Evolutionary conservation across 495 filamentous ascomycete genomes (phyloP), one percentile per base, ranked within the genome.

Genomic region (Aspergillus funiculosus): DNA sequence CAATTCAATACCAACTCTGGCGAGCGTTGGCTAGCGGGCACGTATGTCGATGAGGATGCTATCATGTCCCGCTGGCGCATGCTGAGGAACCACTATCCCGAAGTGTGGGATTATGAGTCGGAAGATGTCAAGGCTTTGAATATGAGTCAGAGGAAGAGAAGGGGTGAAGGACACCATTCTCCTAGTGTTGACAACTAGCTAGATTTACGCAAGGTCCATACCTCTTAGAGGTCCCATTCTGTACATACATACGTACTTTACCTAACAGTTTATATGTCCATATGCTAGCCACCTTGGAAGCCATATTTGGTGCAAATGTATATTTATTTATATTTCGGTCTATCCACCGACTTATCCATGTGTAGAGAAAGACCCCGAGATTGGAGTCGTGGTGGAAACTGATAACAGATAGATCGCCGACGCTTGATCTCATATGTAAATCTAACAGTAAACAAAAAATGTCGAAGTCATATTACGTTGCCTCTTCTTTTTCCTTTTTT

Each of bases 1-100:
- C 71, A 78, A 28, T 97, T 95, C 64, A 74, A 85, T 51, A 66
- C 76, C 6, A 43, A 43, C 1, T 29, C 43, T 1, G 72, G 73
- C 1, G 74, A 79, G 38, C 67, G 89, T 36, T 94, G 87, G 87
- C 61, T 95, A 15, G 88, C 86, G 58, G 91, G 90, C 3, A 72
- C 86, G 0, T 96, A 95, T 68, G 69, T 96, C 7, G 80, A 88
- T 38, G 64, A 75, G 3, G 86, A 94, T 66, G 78, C 76, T 1
- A 79, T 81, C 32, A 43, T 60, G 38, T 82, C 77, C 14, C 68
- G 64, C 45, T 67, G 79, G 40, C 58, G 69, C 31, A 67, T 76
- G 1, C 41, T 74, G 25, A 19, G 8, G n/a, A 41, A 38, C 7
- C 51, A 57, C 0, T 17, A 57, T 8, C 42, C 38, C 5, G 15